Evolutionary conservation across 768 basidiomycete genomes (phyloP), one percentile per base, ranked within the genome.

Genomic region (Rhizopogon rudus): DNA sequence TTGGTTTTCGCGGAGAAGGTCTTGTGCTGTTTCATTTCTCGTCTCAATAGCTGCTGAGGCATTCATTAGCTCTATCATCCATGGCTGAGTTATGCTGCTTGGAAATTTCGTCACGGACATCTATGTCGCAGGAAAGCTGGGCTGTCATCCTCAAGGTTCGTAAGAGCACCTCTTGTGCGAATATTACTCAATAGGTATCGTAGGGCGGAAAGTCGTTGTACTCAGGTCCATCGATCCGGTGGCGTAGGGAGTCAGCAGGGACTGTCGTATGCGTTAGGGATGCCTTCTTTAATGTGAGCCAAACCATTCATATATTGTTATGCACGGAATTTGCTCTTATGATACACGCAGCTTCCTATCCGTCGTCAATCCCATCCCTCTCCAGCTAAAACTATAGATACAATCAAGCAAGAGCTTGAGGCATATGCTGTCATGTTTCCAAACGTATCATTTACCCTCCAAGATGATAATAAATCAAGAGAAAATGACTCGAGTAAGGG

Each of bases 1-100:
- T 93, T 72, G 94, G 95, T 0, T 96, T 93, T 72, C 83, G 95
- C 61, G 94, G 95, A 39, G 95, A 98, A 88, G 93, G 94, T 91
- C 62, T 16, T 58, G 57, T 22, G 20, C 44, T 51, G 22, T 40
- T 20, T 41, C n/a, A 44, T 39, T 51, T 28, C 44, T 52, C 22
- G 44, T 51, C 51, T 49, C 5, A 45, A 22, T 22, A 10, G 12
- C 4, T 13, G 17, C 29, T 49, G 43, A 52, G 6, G 41, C 14
- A n/a, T 33, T 40, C 12, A 17, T 44, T 59, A 95, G 95, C 94
- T 3, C 70, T 97, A 51, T 87, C 91, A 16, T 95, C 93, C 45
- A 82, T 87, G 54, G 87, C 87, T 35, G 84, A 92, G 62, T 64
- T 98, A 2, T 83, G 81, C 6, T 86, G 86, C 59, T 65, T 97